Conservation (phyloP, 2,329 filamentous ascomycete genomes). For the Hypoxylon sp. region DNA sequence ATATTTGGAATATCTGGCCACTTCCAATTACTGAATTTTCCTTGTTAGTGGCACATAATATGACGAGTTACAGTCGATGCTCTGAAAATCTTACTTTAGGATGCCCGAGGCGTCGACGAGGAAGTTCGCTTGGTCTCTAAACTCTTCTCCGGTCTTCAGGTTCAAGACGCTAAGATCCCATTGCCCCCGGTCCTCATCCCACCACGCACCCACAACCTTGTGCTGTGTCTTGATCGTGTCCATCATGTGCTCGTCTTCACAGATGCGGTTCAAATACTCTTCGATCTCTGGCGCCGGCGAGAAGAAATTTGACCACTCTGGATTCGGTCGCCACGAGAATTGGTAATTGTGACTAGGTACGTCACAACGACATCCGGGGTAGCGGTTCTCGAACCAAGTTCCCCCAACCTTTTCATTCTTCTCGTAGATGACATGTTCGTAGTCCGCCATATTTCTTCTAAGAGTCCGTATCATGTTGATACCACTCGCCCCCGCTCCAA, state of each 20-base stretch:
- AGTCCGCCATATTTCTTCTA: slow-evolving; percentile 59
- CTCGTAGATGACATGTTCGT: slow-evolving; percentile 67
- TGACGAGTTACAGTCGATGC: neutral
- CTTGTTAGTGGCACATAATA: slow-evolving; percentile 33
- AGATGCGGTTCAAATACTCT: slow-evolving; percentile 65
- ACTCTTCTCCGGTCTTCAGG: slow-evolving; percentile 57
- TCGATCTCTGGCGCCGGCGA: slow-evolving; percentile 69
- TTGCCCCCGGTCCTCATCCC: slow-evolving; percentile 61
- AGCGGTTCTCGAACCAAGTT: slow-evolving; percentile 72
- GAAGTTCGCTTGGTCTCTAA: slow-evolving; percentile 64
- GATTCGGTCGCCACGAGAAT: slow-evolving; percentile 73
- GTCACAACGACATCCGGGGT: slow-evolving; percentile 71
- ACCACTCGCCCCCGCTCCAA: slow-evolving; percentile 63
- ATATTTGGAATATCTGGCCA: slow-evolving; percentile 66
- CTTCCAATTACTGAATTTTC: slow-evolving; percentile 63
- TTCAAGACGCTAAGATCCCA: slow-evolving; percentile 62
- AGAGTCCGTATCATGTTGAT: slow-evolving; percentile 64
- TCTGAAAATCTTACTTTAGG: slow-evolving; percentile 62
- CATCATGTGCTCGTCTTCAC: slow-evolving; percentile 64
- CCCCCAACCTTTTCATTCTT: slow-evolving; percentile 70
- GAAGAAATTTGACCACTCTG: slow-evolving; percentile 72
- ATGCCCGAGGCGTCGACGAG: slow-evolving; percentile 67
- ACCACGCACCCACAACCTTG: slow-evolving; percentile 60
- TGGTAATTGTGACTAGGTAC: slow-evolving; percentile 74
- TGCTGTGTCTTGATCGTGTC: slow-evolving; percentile 62